Evolutionary conservation across 2,329 filamentous ascomycete species (phyloP).

Genomic region (Pseudocercospora macadamiae): DNA sequence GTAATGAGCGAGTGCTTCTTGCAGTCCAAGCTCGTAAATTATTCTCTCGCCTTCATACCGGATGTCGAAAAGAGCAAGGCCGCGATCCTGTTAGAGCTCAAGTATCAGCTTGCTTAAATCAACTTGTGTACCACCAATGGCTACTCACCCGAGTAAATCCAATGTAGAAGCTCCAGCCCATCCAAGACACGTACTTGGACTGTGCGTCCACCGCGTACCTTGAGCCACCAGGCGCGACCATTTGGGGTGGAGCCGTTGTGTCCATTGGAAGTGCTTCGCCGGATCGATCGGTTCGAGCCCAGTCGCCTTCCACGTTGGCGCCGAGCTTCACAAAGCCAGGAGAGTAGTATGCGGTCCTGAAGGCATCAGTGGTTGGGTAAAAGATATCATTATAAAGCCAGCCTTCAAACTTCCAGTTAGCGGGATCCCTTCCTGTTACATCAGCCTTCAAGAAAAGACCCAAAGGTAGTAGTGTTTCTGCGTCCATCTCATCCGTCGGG

Average conservation of each 20-base stretch:
- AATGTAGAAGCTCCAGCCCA: conserved; percentile 51
- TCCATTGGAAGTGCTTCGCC: conserved; percentile 50
- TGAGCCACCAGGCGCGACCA: conserved; percentile 48
- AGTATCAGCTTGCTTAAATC: background rate
- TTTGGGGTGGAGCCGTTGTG: conserved; percentile 56
- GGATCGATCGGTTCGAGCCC: conserved; percentile 49
- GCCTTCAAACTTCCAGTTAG: conserved; percentile 54
- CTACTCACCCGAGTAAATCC: conserved; percentile 42
- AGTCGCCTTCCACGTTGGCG: conserved; percentile 53
- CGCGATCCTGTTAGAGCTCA: conserved; percentile 42
- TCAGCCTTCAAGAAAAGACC: conserved; percentile 50
- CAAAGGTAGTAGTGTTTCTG: conserved; percentile 49
- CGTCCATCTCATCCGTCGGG: conserved; percentile 46
- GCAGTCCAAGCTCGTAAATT: conserved; percentile 59
- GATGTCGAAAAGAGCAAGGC: conserved; percentile 56
- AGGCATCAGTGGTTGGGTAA: conserved; percentile 54
- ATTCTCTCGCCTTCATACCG: conserved; percentile 58
- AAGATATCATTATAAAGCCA: conserved; percentile 61
- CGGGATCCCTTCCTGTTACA: conserved; percentile 55
- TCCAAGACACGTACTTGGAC: conserved; percentile 34
- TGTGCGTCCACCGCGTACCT: conserved; percentile 49
- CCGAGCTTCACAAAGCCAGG: conserved; percentile 52
- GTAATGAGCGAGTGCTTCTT: conserved; percentile 60
- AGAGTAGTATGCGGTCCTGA: conserved; percentile 49
- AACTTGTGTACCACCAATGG: background rate